Percentiles rank a stretch among this genome's conserved stretches.
phyloP scores from a whole-genome alignment of 352 stramenopile species.

The Globisporangium barbulae region DNA sequence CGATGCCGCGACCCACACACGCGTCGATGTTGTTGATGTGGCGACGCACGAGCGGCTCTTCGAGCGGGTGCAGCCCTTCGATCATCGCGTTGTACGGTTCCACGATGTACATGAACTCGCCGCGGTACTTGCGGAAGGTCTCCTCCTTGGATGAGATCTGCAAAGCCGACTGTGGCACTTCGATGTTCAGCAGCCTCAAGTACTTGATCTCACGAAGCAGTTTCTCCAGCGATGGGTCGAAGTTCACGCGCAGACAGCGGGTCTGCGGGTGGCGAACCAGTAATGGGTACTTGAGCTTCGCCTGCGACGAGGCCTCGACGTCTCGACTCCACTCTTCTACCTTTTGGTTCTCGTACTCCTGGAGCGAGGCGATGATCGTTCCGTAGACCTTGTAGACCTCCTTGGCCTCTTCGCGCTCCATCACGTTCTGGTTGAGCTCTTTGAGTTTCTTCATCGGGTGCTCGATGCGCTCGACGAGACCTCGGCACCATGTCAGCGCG shows the following conservation, averaged over 20 bases:
- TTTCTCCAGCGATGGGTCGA: slow-evolving; percentile 95
- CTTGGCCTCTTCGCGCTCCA: slow-evolving; percentile 97
- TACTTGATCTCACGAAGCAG: slow-evolving; percentile 98
- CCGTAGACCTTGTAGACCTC: slow-evolving; percentile 98
- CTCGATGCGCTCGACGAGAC: slow-evolving; percentile 94
- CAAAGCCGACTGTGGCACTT: slow-evolving; percentile 92
- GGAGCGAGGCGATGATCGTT: slow-evolving; percentile 94
- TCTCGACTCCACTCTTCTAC: slow-evolving; percentile 96
- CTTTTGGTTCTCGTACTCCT: slow-evolving; percentile 97
- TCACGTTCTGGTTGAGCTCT: slow-evolving; percentile 95
- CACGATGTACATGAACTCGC: slow-evolving; percentile 96
- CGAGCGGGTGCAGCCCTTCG: slow-evolving; percentile 94
- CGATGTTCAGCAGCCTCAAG: slow-evolving; percentile 92
- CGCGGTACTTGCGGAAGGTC: slow-evolving; percentile 95
- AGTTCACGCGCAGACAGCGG: slow-evolving; percentile 94
- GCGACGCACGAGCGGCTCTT: slow-evolving; percentile 94
- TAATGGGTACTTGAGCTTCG: slow-evolving; percentile 95
- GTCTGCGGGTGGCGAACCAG: slow-evolving; percentile 89
- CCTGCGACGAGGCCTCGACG: slow-evolving; percentile 92
- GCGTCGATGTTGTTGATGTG: slow-evolving; percentile 97
- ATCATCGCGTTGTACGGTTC: slow-evolving; percentile 98
- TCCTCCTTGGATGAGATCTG: slow-evolving; percentile 95
- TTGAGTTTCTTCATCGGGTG: slow-evolving; percentile 97
- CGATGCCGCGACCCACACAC: slow-evolving; percentile 91
- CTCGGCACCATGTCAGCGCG: slow-evolving; percentile 94